Base-by-base conservation (phyloP, 768 basidiomycete species). In the Trametes gibbosa region DNA sequence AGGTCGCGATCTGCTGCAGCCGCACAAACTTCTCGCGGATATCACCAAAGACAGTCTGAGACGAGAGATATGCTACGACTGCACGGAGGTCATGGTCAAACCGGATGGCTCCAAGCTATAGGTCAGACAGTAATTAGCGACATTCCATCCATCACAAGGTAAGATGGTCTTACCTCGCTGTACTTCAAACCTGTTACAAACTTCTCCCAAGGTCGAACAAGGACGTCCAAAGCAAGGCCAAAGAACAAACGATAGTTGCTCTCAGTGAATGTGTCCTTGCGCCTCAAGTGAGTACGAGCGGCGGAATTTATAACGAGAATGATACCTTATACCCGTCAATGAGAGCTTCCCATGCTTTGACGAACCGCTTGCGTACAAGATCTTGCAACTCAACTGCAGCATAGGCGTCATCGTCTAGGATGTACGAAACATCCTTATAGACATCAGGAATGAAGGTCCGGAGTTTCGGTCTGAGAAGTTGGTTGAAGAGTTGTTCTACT, bases 171-270 rank as follows among this genome's bases (percentile, higher is more conserved):
- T 65, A 89, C 95, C 81, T 98, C 96, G 12, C 91, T 91, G 70
- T 90, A 98, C 73, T 83, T 88, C 67, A 96, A 79, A 0, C 84
- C 80, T 65, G 86, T 78, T 21, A 95, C 77, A 65, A 86, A 83
- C 71, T 92, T 96, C 75, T 99, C 97, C 95, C 95, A 98, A 43
- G 95, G 95, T 47, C 92, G 81, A n/a, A 97, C 84, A 19, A 98
- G 77, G 7, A 91, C 84, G 68, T 96, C 95, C 16, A 98, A 80
- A 0, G 87, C 86, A 37, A 96, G 81, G 9, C 84, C 84, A 68
- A 95, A 96, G 74, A 98, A 87, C 23, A 87, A 70, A 10, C 90
- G 87, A 69, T 89, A 97, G 71, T 98, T 98, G 47, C 74, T 79
- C 57, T 96, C 92, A 0, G 94, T 96, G 69, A 97, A 88, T 0